phyloP scores from a whole-genome alignment of 352 stramenopile genomes.

The Phytophthora syringae region DNA sequence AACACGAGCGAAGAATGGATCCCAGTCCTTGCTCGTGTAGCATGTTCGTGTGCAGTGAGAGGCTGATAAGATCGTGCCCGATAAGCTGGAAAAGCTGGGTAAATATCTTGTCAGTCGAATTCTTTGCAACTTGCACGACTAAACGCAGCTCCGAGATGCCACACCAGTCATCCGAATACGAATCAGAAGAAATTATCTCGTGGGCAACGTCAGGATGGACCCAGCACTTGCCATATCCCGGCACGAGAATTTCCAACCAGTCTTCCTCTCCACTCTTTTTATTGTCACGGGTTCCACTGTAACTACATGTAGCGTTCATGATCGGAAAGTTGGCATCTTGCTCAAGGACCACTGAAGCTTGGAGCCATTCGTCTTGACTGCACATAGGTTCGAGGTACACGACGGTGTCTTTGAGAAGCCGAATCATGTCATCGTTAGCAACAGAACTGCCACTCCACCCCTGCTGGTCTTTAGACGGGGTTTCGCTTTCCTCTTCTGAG shows the following conservation, averaged over 20 bases:
- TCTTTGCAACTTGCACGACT: slow-evolving; percentile 25
- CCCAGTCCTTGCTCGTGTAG: slow-evolving; percentile 32
- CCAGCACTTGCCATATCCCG: slow-evolving; percentile 52
- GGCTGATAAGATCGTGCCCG: slow-evolving; percentile 26
- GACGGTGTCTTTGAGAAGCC: slow-evolving; percentile 25
- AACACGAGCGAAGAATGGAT: slow-evolving; percentile 33
- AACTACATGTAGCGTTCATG: slow-evolving; percentile 24
- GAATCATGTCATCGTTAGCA: slow-evolving; percentile 18
- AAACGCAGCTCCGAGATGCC: slow-evolving; percentile 33
- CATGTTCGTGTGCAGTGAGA: slow-evolving; percentile 32
- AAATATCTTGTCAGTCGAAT: slow-evolving; percentile 29
- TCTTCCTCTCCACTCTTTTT: slow-evolving; percentile 10
- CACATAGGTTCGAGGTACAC: slow-evolving; percentile 40
- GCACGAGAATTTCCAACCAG: slow-evolving; percentile 46
- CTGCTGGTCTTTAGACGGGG: neutral
- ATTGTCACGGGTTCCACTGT: neutral
- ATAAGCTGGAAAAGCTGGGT: slow-evolving; percentile 32
- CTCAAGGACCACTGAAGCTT: slow-evolving; percentile 37
- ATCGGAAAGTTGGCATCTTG: slow-evolving; percentile 30
- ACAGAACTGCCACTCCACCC: slow-evolving; percentile 2
- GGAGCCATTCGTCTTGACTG: slow-evolving; percentile 43
- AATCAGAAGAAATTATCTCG: slow-evolving; percentile 5
- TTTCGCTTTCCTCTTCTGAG: slow-evolving; percentile 10
- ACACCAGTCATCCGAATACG: neutral
- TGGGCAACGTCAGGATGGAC: slow-evolving; percentile 29